Percentiles rank a stretch among this genome's conserved stretches.
Evolutionary conservation across 2,329 filamentous ascomycete genomes (phyloP).

Genomic region (Botryosphaeria agaves): DNA sequence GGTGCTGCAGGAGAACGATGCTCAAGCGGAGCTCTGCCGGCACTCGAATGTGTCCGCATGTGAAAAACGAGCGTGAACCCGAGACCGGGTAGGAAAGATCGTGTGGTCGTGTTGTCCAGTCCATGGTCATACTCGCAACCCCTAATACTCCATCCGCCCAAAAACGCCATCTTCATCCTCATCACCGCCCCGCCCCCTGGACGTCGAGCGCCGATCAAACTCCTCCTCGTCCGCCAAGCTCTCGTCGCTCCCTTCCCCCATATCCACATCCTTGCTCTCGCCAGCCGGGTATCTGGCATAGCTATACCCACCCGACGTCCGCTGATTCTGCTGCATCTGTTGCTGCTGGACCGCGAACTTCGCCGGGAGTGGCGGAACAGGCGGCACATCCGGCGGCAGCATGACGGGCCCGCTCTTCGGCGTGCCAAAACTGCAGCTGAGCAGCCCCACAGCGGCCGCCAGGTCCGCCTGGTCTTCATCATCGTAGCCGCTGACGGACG

Average conservation of each 20-base stretch:
- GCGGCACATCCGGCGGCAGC: slow-evolving; percentile 58
- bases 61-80: not conserved
- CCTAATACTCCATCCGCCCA: slow-evolving; percentile 81
- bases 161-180: slow-evolving; percentile 95
- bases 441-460: slow-evolving; percentile 74
- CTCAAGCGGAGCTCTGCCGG: slow-evolving; percentile 15
- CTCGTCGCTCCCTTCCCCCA: slow-evolving; percentile 33
- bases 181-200: slow-evolving; percentile 47
- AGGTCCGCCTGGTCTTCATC: slow-evolving; percentile 76
- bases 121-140: not conserved
- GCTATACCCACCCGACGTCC: not conserved
- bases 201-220: slow-evolving; percentile 32
- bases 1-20: no score
- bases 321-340: not conserved
- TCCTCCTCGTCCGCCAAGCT: slow-evolving; percentile 49
- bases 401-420: slow-evolving; percentile 46
- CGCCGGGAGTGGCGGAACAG: slow-evolving; percentile 71
- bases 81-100: slow-evolving; percentile 1
- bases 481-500: slow-evolving; percentile 40
- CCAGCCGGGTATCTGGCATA: not conserved
- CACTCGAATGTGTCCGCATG: slow-evolving; percentile 2
- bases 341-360: slow-evolving; percentile 29
- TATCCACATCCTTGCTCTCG: slow-evolving; percentile 20
- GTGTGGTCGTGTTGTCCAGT: slow-evolving; percentile 3
- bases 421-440: slow-evolving; percentile 83